A percentile compares a stretch with the other conserved stretches of the same genome.
Conservation (phyloP, 768 basidiomycete species). For the Lactarius trivialis region DNA sequence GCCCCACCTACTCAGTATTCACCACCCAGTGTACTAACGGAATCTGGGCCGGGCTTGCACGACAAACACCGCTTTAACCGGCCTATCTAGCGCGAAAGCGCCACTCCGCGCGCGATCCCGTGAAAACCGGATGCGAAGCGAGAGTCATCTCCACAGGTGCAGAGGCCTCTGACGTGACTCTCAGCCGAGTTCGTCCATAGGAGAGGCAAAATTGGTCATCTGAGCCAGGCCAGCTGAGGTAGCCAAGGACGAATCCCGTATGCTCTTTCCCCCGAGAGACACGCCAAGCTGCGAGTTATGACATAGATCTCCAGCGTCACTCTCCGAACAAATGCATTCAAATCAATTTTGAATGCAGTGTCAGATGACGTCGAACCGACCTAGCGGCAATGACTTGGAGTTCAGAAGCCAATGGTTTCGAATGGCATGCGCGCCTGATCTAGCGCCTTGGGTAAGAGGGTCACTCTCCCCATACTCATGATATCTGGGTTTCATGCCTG, state of each 20-base stretch:
- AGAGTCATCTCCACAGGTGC: slow-evolving; percentile 8
- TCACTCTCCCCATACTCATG: neutral
- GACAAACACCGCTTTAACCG: slow-evolving; percentile 8
- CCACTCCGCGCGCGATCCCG: slow-evolving; percentile 4
- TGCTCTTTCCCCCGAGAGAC: neutral
- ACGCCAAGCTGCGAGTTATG: neutral
- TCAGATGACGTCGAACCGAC: slow-evolving; percentile 17
- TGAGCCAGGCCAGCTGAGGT: slow-evolving; percentile 1
- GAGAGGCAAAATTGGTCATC: slow-evolving; percentile 13
- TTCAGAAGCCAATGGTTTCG: slow-evolving; percentile 20
- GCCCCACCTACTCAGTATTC: neutral
- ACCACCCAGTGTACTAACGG: slow-evolving; percentile 15
- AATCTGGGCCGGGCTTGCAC: slow-evolving; percentile 19
- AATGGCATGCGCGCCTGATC: slow-evolving; percentile 10
- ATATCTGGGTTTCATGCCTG: neutral
- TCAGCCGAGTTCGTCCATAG: neutral
- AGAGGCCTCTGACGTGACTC: slow-evolving; percentile 2
- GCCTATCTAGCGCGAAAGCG: slow-evolving; percentile 10
- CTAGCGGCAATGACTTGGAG: neutral
- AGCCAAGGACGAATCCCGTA: slow-evolving; percentile 2
- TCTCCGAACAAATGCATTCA: slow-evolving; percentile 25
- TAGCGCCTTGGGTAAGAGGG: slow-evolving; percentile 20
- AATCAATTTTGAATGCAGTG: slow-evolving; percentile 29
- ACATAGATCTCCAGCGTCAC: slow-evolving; percentile 20
- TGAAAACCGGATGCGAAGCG: neutral